Evolutionary conservation across 345 rosid genomes (phyloP), one percentile per base, ranked within the genome.

Genomic region (Citrus glauca): DNA sequence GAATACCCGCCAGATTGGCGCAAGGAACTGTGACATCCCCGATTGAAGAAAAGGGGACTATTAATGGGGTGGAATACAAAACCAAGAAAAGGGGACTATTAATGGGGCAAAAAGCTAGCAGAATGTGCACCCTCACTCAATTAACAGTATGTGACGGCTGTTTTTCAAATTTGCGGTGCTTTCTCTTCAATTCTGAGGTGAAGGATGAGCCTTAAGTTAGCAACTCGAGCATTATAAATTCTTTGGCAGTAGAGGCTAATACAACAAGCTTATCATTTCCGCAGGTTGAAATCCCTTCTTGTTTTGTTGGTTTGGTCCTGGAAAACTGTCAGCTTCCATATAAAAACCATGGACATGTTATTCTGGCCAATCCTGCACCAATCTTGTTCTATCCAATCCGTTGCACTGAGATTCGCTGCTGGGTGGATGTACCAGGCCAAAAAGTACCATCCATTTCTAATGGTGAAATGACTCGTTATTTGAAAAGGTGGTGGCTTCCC

Each of bases 401-500:
- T 2, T 25, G 72, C 33, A 25, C 72, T 42, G 14, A 69, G 57
- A 25, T 69, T 69, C 37, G 14, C 20, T 69, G 65, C 9, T 72
- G 33, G 60, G 30, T 56, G n/a, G 48, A 56, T 56, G 50, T 22
- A 32, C 64, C 65, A 10, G 75, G 64, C n/a, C 64, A 56, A 33
- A 71, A 37, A 20, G 48, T 72, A 22, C 64, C 75, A 10, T 56
- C 75, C 10, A 56, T 72, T 72, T 57, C 53, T 25, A 72, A 72
- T 72, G 76, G 66, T 57, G 76, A 72, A 57, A 72, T 72, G 66
- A 35, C 30, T 9, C 20, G 4, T 59, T 72, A 72, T 35, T 57
- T 72, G 65, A 59, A 72, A 24, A 72, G n/a, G 76, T 72, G 66
- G 45, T 72, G 20, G 66, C 66, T 57, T 13, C 53, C 50, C 76